These are phyloP conservation scores for Collybia mongolica DNA, from an alignment of 768 basidiomycete genomes.

Conservation along the genomic window DNA sequence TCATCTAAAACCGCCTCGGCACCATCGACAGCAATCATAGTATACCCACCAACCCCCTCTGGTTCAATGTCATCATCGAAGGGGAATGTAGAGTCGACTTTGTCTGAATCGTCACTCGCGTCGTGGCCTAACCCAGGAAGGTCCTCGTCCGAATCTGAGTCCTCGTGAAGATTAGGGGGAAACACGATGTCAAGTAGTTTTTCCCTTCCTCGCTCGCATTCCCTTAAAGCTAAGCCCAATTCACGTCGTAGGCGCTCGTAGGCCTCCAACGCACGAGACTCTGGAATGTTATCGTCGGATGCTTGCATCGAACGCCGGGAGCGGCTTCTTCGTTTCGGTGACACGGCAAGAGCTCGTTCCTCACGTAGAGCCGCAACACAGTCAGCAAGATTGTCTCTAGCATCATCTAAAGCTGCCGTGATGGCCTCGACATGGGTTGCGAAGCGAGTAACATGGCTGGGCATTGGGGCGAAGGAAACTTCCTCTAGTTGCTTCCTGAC, in stretches of 20 bases:
- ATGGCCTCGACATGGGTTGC: constrained; percentile 74
- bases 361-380: constrained; percentile 61
- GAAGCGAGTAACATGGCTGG: constrained; percentile 66
- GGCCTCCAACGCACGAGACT: constrained; percentile 57
- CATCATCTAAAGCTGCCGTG: constrained; percentile 66
- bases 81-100: constrained; percentile 39
- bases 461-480: constrained; percentile 71
- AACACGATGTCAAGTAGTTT: constrained; percentile 56
- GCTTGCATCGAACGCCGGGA: constrained; percentile 12
- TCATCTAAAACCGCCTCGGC: constrained; percentile 44
- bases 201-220: constrained; percentile 79
- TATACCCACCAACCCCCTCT: constrained; percentile 11
- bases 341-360: constrained; percentile 22
- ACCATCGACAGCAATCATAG: constrained; percentile 25
- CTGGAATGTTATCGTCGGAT: constrained; percentile 18
- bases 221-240: constrained; percentile 73
- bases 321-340: constrained; percentile 12
- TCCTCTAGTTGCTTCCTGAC: constrained; percentile 5
- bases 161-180: constrained; percentile 35
- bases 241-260: constrained; percentile 78
- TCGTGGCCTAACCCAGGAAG: constrained; percentile 55
- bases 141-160: constrained; percentile 43
- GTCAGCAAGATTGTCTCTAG: constrained; percentile 60
- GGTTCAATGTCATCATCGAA: constrained; percentile 27
- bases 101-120: constrained; percentile 55